These are phyloP conservation scores for Niveomyces coronatus DNA, from an alignment of 2,329 filamentous ascomycete species.

Conservation along the genomic window DNA sequence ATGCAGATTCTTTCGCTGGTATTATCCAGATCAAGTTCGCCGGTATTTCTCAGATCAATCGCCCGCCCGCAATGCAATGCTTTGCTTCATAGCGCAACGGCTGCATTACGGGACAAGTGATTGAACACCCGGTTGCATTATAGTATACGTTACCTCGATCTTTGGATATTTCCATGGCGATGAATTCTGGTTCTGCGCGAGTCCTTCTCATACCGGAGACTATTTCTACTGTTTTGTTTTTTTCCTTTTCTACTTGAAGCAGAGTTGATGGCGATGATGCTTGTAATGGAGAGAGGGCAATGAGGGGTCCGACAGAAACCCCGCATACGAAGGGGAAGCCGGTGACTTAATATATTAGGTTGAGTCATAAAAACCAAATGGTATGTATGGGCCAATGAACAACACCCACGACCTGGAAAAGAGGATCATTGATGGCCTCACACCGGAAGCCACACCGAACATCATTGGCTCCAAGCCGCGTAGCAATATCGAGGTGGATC, in stretches of 20 bases:
- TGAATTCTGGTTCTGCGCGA: constrained; percentile 5
- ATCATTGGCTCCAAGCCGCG: not conserved
- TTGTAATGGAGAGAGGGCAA: constrained; percentile 3
- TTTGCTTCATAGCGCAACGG: not conserved
- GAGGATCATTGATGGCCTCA: constrained; percentile 2
- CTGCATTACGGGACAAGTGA: not conserved
- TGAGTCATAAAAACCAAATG: too few species aligned
- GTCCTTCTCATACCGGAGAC: constrained; percentile 8
- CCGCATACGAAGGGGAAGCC: too few species aligned
- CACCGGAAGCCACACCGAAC: constrained; percentile 2
- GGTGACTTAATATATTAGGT: too few species aligned
- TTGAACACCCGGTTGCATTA: constrained; percentile 23
- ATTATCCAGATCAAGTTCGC: constrained; percentile 82
- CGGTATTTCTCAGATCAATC: constrained; percentile 64
- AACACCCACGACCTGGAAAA: too few species aligned
- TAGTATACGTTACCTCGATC: constrained; percentile 32
- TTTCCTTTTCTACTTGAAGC: not conserved
- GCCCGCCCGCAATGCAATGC: not conserved
- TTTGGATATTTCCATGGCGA: constrained; percentile 24
- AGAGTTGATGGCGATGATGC: not conserved
- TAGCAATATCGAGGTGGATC: constrained; percentile 4
- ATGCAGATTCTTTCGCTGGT: constrained; percentile 83
- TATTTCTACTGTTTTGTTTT: not conserved
- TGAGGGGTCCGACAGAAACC: too few species aligned
- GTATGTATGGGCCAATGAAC: too few species aligned